A percentile compares a stretch with the other conserved stretches of the same genome.
phyloP scores from a whole-genome alignment of 73 alveolate species.

The Paramecium tetraurelia region DNA sequence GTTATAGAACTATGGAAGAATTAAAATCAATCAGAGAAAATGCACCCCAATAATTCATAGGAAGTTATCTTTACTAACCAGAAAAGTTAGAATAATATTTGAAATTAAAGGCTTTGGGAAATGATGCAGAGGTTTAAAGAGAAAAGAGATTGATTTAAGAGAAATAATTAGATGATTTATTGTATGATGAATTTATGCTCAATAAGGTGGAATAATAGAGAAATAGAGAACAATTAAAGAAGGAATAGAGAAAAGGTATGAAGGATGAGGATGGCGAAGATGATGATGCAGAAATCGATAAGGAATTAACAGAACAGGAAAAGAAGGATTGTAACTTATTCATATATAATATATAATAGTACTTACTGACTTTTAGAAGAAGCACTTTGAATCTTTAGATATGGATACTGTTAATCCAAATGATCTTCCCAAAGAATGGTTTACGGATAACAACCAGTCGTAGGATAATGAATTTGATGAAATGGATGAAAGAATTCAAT shows the following conservation, averaged over 20 bases:
- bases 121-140: neutral
- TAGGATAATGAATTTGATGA: neutral
- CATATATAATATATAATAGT: neutral
- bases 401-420: neutral
- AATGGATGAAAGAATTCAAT: neutral
- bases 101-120: neutral
- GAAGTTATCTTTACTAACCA: neutral
- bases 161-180: neutral
- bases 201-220: neutral
- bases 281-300: slow-evolving; percentile 20
- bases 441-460: neutral
- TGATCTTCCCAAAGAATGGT: neutral
- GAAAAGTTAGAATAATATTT: neutral
- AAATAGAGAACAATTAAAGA: neutral
- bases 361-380: neutral
- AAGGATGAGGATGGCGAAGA: neutral
- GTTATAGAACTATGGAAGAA: slow-evolving; percentile 23
- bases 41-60: neutral
- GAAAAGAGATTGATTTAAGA: slow-evolving; percentile 8
- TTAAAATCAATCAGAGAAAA: slow-evolving; percentile 4
- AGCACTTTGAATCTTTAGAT: neutral
- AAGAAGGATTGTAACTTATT: neutral
- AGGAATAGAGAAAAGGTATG: neutral
- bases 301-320: neutral
- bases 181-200: slow-evolving; percentile 31